phyloP scores from a whole-genome alignment of 352 stramenopile genomes.

The Aphanomyces invadans region DNA sequence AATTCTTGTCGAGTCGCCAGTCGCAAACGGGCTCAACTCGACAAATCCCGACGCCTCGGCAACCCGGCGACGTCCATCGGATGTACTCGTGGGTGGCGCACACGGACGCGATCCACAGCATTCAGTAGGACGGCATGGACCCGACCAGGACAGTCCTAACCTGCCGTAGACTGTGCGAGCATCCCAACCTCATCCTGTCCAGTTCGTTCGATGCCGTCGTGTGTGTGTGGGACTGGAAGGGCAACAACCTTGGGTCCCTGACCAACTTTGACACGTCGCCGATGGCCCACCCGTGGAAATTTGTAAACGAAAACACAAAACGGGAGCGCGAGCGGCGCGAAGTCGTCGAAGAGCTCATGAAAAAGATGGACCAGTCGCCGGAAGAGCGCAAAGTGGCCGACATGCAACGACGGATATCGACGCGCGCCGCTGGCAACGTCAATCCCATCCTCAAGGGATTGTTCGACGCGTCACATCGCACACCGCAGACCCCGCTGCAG shows the following conservation, averaged over 20 bases:
- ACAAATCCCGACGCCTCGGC: neutral
- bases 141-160: neutral
- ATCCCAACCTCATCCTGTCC: conserved; percentile 55
- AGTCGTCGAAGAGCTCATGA: conserved; percentile 36
- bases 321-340: conserved; percentile 36
- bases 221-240: conserved; percentile 63
- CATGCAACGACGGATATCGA: conserved; percentile 32
- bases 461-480: neutral
- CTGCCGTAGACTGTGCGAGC: conserved; percentile 30
- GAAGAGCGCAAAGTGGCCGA: conserved; percentile 31
- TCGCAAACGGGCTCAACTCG: neutral
- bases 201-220: conserved; percentile 58
- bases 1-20: too few relatives aligned
- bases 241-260: conserved; percentile 46
- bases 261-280: conserved; percentile 50
- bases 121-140: neutral
- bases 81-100: conserved; percentile 15
- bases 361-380: conserved; percentile 42
- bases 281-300: conserved; percentile 40
- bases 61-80: neutral
- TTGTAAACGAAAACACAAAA: conserved; percentile 46
- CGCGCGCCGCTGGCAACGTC: conserved; percentile 28
- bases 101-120: conserved; percentile 7
- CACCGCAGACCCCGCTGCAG: neutral
- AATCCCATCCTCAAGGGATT: conserved; percentile 6